A percentile compares a stretch with the other conserved stretches of the same genome.
Evolutionary conservation across 2,329 filamentous ascomycete genomes (phyloP).

Genomic region (Cadophora sp.): DNA sequence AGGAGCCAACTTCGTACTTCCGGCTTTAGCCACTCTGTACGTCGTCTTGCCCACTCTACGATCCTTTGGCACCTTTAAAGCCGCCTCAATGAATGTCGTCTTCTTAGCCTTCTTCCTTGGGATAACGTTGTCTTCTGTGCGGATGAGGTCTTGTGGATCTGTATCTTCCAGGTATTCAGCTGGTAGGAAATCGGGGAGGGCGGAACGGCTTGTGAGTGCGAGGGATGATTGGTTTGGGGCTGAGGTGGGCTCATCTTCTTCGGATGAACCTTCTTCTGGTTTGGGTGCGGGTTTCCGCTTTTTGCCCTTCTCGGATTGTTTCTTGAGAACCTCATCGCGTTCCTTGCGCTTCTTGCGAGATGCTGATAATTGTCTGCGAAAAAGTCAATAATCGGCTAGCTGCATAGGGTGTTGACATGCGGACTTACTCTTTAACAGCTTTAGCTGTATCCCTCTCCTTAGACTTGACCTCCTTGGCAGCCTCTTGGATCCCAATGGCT

Average conservation of each 20-base stretch:
- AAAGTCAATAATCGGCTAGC: constrained; percentile 19
- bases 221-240: not conserved
- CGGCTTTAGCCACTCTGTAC: constrained; percentile 39
- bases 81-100: constrained; percentile 39
- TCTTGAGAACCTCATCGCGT: constrained; percentile 37
- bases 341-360: constrained; percentile 43
- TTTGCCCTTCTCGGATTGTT: constrained; percentile 39
- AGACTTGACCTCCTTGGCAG: constrained; percentile 32
- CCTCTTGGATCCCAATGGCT: constrained; percentile 39
- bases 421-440: constrained; percentile 41
- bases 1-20: constrained; percentile 38
- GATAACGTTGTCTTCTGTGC: not conserved
- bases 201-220: constrained; percentile 9
- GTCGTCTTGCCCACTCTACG: constrained; percentile 40
- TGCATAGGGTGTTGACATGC: constrained; percentile 5
- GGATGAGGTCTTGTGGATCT: constrained; percentile 24
- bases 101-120: constrained; percentile 36
- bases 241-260: not conserved
- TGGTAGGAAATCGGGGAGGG: constrained; percentile 42
- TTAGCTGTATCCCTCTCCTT: constrained; percentile 39
- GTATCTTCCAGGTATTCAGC: constrained; percentile 43
- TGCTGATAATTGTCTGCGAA: constrained; percentile 37
- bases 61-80: constrained; percentile 42
- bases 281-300: constrained; percentile 32
- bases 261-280: not conserved